Evolutionary conservation across 495 filamentous ascomycete species (phyloP), one percentile per base, ranked within the genome.

Genomic region (Penicillium pancosmium): DNA sequence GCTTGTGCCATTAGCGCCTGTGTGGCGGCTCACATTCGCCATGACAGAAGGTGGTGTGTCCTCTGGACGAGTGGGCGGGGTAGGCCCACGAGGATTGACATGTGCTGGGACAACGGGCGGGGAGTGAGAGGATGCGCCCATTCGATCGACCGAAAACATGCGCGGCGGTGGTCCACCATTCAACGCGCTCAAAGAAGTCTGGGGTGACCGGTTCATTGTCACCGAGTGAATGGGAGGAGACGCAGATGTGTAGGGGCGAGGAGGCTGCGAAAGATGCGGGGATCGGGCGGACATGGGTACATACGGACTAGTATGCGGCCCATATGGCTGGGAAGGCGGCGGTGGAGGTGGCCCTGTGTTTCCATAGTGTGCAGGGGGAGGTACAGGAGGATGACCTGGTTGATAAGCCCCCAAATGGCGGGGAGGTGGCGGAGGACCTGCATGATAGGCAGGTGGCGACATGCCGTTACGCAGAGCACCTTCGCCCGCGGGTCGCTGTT

Each of bases 161-260:
- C 60, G 72, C 40, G 63, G 71, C 48, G 69, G 76, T 1, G 74
- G 72, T 1, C 72, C 73, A 5, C 69, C 72, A 34, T 77, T 78
- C 52, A 75, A 57, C 2, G 71, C 75, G 50, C 68, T 73, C 33
- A 78, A 62, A 8, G 76, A 70, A 50, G 69, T 76, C 34, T 72
- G 73, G 0, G 78, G 77, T 4, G 78, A 79, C 21, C 68, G 78
- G 33, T 72, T 74, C 13, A 76, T 68, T 10, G 75, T 78, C 4
- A 74, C 75, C 25, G 78, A 68, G 23, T 78, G 63, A 33, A 79
- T 68, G 0, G 80, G 79, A 16, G 74, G 76, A n/a, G 77, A 79
- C 18, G 73, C 73, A 1, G 80, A 82, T 31, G 81, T 72, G 50
- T 73, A 78, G 25, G 74, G 57, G 15, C 77, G 76, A 18, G 74